phyloP scores from a whole-genome alignment of 768 basidiomycete species.

The Leccinellum luteum region DNA sequence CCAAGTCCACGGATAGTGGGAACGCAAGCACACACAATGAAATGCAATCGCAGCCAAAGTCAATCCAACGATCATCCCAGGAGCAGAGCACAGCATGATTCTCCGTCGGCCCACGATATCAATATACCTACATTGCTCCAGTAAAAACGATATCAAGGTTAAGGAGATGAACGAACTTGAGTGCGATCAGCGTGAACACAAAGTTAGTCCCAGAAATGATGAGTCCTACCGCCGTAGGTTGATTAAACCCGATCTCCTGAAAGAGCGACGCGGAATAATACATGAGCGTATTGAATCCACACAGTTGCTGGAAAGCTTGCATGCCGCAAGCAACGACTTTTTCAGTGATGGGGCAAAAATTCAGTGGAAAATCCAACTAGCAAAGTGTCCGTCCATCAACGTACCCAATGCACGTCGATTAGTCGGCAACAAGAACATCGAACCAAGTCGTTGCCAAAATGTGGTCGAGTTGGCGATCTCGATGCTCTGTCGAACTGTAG shows the following conservation, averaged over 20 bases:
- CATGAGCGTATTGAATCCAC: constrained; percentile 81
- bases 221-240: constrained; percentile 78
- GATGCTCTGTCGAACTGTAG: constrained; percentile 59
- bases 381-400: constrained; percentile 17
- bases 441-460: constrained; percentile 50
- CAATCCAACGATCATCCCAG: constrained; percentile 70
- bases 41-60: constrained; percentile 63
- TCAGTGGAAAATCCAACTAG: neutral
- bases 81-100: constrained; percentile 69
- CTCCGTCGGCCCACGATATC: constrained; percentile 67
- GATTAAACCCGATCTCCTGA: constrained; percentile 76
- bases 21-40: constrained; percentile 35
- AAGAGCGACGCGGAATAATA: constrained; percentile 77
- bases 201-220: constrained; percentile 80
- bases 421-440: constrained; percentile 52
- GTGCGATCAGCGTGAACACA: constrained; percentile 70
- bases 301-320: constrained; percentile 82
- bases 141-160: neutral
- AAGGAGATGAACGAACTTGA: constrained; percentile 41
- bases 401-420: constrained; percentile 70
- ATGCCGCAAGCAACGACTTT: constrained; percentile 75
- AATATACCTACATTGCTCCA: constrained; percentile 36
- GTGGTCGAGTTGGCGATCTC: constrained; percentile 62
- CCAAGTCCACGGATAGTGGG: neutral
- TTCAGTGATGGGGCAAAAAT: neutral